Conservation (phyloP, 805 yeast species). For the Ogataea zsoltii region DNA sequence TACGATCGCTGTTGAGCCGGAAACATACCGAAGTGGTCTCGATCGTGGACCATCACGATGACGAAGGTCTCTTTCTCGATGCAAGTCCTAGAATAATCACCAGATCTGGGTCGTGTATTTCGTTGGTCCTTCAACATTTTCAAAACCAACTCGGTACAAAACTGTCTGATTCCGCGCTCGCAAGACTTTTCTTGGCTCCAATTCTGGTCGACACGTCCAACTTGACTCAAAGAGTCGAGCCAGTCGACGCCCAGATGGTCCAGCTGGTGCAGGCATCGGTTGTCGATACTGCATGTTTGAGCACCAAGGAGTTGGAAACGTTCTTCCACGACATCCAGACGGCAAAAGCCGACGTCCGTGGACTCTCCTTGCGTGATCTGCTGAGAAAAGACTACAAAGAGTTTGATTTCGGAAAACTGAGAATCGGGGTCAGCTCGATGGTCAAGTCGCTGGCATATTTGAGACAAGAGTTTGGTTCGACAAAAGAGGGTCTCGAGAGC, state of each 20-base stretch:
- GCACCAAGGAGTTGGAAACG: constrained; percentile 13
- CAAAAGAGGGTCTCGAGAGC: constrained; percentile 22
- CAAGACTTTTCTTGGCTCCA: constrained; percentile 57
- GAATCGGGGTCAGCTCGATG: constrained; percentile 76
- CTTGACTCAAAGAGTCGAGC: constrained; percentile 62
- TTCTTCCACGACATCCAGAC: constrained; percentile 36
- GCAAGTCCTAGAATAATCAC: constrained; percentile 63
- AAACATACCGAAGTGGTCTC: constrained; percentile 43
- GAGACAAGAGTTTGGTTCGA: constrained; percentile 20
- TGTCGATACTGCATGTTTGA: constrained; percentile 12
- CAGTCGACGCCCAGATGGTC: constrained; percentile 52
- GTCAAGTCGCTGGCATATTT: constrained; percentile 66
- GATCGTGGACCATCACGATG: constrained; percentile 88
- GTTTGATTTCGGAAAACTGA: constrained; percentile 43
- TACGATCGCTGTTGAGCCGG: constrained; percentile 31
- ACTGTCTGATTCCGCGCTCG: constrained; percentile 22
- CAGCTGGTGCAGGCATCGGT: constrained; percentile 30
- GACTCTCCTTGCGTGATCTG: constrained; percentile 60
- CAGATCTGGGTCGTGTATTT: constrained; percentile 75
- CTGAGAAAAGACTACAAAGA: constrained; percentile 84
- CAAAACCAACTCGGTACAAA: neutral
- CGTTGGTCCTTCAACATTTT: constrained; percentile 62
- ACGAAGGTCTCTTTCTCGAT: constrained; percentile 50
- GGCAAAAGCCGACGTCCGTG: constrained; percentile 64
- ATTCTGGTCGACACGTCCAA: constrained; percentile 75